Percentiles rank a stretch among this genome's conserved stretches.
Conservation (phyloP, 768 basidiomycete species). For the Plicaturopsis crispa region DNA sequence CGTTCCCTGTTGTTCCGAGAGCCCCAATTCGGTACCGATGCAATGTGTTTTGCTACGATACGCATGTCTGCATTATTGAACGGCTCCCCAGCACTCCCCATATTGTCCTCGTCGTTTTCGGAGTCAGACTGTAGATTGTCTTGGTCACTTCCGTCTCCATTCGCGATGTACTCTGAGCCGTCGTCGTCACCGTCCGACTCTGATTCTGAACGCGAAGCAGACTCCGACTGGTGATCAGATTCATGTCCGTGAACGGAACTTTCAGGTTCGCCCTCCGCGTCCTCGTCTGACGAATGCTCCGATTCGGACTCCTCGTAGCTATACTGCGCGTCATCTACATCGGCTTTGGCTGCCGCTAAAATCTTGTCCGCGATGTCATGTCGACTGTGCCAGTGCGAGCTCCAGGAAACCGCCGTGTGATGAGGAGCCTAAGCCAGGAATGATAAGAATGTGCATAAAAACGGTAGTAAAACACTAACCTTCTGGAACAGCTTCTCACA, state of each 20-base stretch:
- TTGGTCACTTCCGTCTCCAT: conserved; percentile 10
- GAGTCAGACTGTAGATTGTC: conserved; percentile 9
- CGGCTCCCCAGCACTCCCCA: conserved; percentile 42
- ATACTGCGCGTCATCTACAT: conserved; percentile 29
- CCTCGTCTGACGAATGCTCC: conserved; percentile 12
- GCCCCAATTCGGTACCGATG: conserved; percentile 38
- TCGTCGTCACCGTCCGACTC: conserved; percentile 6
- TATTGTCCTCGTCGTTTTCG: conserved; percentile 30
- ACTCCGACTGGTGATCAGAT: conserved; percentile 2
- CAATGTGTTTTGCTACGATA: conserved; percentile 52
- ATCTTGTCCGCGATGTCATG: conserved; percentile 66
- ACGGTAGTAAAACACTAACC: conserved; percentile 23
- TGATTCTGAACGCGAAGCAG: conserved; percentile 14
- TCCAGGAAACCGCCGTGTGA: conserved; percentile 57
- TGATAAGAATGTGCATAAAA: conserved; percentile 3
- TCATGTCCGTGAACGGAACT: conserved; percentile 9
- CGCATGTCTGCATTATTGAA: conserved; percentile 60
- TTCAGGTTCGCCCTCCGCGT: conserved; percentile 13
- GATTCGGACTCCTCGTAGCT: conserved; percentile 11
- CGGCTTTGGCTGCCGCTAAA: conserved; percentile 33
- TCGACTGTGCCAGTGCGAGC: conserved; percentile 57
- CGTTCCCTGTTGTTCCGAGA: conserved; percentile 32
- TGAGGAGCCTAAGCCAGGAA: conserved; percentile 48
- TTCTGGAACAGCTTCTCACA: conserved; percentile 50
- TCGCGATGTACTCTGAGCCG: conserved; percentile 7